A percentile compares a stretch with the other conserved stretches of the same genome.
Evolutionary conservation across 2,329 filamentous ascomycete genomes (phyloP).

Genomic region (Fusarium bulbicola): DNA sequence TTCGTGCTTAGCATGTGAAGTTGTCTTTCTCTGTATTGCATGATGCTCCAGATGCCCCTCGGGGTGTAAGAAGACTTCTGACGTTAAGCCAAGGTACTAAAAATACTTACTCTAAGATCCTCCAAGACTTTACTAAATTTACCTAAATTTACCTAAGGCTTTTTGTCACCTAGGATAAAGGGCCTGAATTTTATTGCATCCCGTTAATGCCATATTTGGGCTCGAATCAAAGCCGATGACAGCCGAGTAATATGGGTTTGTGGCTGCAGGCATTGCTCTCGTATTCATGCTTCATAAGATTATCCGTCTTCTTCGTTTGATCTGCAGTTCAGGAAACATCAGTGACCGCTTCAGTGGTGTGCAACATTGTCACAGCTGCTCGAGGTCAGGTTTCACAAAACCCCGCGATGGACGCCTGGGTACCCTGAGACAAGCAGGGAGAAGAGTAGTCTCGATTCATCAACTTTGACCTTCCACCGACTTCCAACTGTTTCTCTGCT

Average conservation of each 20-base stretch:
- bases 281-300: rapidly evolving
- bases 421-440: background rate
- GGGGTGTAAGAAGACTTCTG: too few species aligned
- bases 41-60: too few species aligned
- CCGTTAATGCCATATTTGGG: too few species aligned
- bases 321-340: rapidly evolving
- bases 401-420: too few species aligned
- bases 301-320: rapidly evolving
- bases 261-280: background rate
- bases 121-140: too few species aligned
- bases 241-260: background rate
- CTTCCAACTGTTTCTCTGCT: background rate
- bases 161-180: too few species aligned
- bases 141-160: too few species aligned
- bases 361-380: background rate
- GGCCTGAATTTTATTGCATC: too few species aligned
- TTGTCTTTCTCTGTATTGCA: background rate
- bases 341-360: background rate
- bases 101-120: too few species aligned
- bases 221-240: rapidly evolving
- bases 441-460: rapidly evolving
- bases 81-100: too few species aligned
- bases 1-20: background rate
- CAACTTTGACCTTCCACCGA: background rate
- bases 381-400: background rate